Base-by-base conservation (phyloP, 257 asterid species). In the Thymus mandschuricus region DNA sequence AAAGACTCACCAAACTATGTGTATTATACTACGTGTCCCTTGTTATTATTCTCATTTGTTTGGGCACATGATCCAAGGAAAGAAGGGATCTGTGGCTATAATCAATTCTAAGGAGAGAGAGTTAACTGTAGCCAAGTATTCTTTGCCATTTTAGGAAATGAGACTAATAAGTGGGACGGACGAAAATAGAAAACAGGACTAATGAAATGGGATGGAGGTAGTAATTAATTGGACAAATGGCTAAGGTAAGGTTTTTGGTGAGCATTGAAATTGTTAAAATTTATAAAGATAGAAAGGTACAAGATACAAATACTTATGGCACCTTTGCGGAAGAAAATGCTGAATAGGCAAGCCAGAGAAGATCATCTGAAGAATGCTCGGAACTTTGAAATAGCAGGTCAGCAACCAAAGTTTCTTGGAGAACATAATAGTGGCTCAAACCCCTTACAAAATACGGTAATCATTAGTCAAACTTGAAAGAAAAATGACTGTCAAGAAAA, bases 291-390 rank as follows among this genome's bases (percentile, higher is more conserved):
- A 64, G 55, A 66, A 72, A 59, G 35, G 69, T 15, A 49, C 30
- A 48, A 59, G 48, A 61, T 12, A 43, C 68, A 66, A 72, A 66
- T 59, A 21, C 52, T 10, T 65, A 64, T 35, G 74, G 75, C 72
- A 94, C 99, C 99, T 94, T 91, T 43, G 87, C 70, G 44, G 89
- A 86, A 69, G 97, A 86, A 76, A 84, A 80, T 67, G 86, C 84
- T 10, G 99, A 71, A 71, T 86, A 86, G 72, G 86, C 86, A 76
- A 94, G 99, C 92, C 96, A 94, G 70, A 94, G 92, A 64, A 94
- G 91, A 82, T 94, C 99, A 78, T 89, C 97, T 28, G 89, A 78
- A 71, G 92, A 86, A 78, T 87, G 83, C 73, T 87, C 91, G 67
- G 96, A 79, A 80, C 87, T 83, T 78, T 86, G 97, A 76, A 91